phyloP scores from a whole-genome alignment of 495 filamentous ascomycete species.

The Parmelia sp. region DNA sequence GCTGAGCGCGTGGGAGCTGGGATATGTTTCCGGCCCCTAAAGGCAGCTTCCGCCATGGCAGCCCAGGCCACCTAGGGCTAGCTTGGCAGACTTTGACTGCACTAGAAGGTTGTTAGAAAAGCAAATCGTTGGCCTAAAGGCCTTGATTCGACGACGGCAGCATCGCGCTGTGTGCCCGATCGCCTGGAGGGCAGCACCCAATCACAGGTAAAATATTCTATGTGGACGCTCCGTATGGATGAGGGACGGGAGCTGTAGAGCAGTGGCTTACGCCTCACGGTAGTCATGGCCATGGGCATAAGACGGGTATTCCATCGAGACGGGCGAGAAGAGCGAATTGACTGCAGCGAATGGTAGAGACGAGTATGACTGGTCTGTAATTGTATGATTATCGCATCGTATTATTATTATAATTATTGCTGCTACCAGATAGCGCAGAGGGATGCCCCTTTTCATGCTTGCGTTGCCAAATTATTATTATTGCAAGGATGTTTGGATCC shows the following conservation, averaged over 20 bases:
- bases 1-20: slow-evolving; percentile 12
- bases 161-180: not conserved
- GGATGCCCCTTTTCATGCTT: slow-evolving; percentile 9
- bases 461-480: no score
- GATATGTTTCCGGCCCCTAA: slow-evolving; percentile 18
- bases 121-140: slow-evolving; percentile 13
- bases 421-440: no score
- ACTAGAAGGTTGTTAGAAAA: slow-evolving; percentile 16
- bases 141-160: not conserved
- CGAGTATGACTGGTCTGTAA: not conserved
- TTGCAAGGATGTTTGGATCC: not conserved
- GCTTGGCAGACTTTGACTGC: not conserved
- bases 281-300: not conserved
- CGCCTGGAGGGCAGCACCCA: slow-evolving; percentile 6
- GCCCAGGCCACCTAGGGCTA: not conserved
- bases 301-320: not conserved
- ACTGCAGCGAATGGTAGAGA: not conserved
- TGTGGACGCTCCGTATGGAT: slow-evolving; percentile 14
- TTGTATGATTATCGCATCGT: no score
- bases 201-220: not conserved
- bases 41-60: slow-evolving; percentile 17
- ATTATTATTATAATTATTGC: no score
- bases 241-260: not conserved
- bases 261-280: slow-evolving; percentile 8
- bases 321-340: not conserved